Base-by-base conservation (phyloP, 108 stramenopile species). In the Skeletonema tropicum region DNA sequence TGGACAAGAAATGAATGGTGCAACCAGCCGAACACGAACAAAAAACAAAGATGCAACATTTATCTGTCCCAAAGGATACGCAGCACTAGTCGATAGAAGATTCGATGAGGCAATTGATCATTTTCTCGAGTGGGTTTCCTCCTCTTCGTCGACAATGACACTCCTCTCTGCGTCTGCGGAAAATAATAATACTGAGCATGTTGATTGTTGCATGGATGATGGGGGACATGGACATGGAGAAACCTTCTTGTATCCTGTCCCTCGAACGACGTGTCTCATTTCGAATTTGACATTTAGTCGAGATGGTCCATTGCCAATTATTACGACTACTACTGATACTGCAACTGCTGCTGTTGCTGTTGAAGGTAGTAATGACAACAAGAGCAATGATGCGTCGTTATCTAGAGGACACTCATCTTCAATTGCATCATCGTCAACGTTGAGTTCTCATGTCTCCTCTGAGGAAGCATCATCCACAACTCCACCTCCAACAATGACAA, bases 81-180 rank as follows among this genome's bases (percentile, higher is more conserved):
- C 82, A n/a, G 65, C 74, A 35, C 58, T 87, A 10, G 52, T 82
- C 9, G 74, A 84, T 57, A 62, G 86, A 39, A 33, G 84, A 48
- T 87, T 87, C 32, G 64, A 70, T 2, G 70, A 71, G 30, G 86
- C 86, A 12, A 85, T 87, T 68, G 81, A 85, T 52, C 46, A 38
- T n/a, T 87, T 87, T 66, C 49, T 84, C 9, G 72, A 64, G 13
- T 48, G 21, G 36, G 23, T 26, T 4, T 57, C 57, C 11, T 26
- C 73, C 21, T 38, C 31, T 4, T 33, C 52, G 0, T n/a, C 60
- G 3, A 2, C 10, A 3, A 30, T 46, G 15, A 60, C 61, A 41
- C 35, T 38, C 11, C n/a, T n/a, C n/a, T n/a, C n/a, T n/a, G n/a
- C n/a, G n/a, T 57, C 49, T 61, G 31, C 49, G 32, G 26, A 65